Base-by-base conservation (phyloP, 345 rosid genomes). In the Isatis tinctoria region DNA sequence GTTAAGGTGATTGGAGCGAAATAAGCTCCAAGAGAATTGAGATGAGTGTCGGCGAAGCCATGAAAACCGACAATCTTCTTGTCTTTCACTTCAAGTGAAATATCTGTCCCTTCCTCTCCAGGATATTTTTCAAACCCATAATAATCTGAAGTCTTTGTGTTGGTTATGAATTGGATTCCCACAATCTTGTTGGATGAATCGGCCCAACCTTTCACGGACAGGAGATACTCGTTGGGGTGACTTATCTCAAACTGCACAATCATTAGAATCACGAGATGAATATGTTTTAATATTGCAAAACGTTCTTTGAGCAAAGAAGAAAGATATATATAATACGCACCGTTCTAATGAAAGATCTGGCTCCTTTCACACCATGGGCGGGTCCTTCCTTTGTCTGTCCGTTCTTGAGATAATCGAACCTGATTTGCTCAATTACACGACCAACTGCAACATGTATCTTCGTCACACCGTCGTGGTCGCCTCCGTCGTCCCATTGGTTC, bases 1-100 rank as follows among this genome's bases (percentile, higher is more conserved):
- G 60, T 67, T 10, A 47, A 28, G 26, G 67, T 6, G 11, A 47
- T 49, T 0, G 74, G 74, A 11, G 16, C 43, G 13, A 78, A 72
- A 16, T 78, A 72, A 36, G 73, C 77, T 66, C 81, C 77, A 41
- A 78, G 62, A 49, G 77, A 60, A 33, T 33, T 67, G 40, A 78
- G n/a, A 17, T 51, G 37, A 5, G 47, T 8, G 3, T 27, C 73
- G 2, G 65, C 30, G 1, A 66, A 70, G 4, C 81, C 77, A 43
- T 72, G 81, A 13, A 78, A 78, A 3, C 77, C 70, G 4, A 78
- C 30, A 6, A 78, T 78, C 69, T 72, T 78, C 54, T 72, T 67
- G 16, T 72, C 69, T 7, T 66, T 72, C 16, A 60, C 73, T 47
- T 51, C 6, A 33, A 72, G 77, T 48, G 67, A 53, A 49, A 77